Evolutionary conservation across 2,329 filamentous ascomycete species (phyloP).

Genomic region (Alternaria brassicicola): DNA sequence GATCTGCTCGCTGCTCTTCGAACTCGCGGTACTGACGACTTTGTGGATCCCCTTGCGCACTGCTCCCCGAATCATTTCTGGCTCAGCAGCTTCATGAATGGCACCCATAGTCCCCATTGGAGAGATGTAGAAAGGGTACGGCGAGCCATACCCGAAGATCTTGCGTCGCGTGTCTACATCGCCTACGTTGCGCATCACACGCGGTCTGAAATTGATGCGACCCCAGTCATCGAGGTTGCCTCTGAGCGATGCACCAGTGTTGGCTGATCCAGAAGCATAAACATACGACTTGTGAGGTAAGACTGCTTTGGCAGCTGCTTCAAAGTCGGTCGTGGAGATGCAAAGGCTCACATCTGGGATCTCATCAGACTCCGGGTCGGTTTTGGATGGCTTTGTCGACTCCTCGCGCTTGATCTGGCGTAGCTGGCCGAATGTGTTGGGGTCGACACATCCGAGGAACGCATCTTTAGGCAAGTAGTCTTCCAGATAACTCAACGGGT

Average conservation of each 20-base stretch:
- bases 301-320: constrained; percentile 39
- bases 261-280: constrained; percentile 46
- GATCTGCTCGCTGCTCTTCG: constrained; percentile 41
- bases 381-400: constrained; percentile 23
- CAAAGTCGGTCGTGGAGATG: constrained; percentile 42
- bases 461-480: constrained; percentile 38
- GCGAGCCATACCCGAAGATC: constrained; percentile 44
- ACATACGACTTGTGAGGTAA: constrained; percentile 43
- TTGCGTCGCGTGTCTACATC: constrained; percentile 37
- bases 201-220: constrained; percentile 45
- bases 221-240: constrained; percentile 44
- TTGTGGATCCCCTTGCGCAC: constrained; percentile 44
- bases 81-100: constrained; percentile 45
- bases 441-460: constrained; percentile 38
- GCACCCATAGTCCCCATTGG: constrained; percentile 48
- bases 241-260: constrained; percentile 39
- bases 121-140: constrained; percentile 49
- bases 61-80: constrained; percentile 45
- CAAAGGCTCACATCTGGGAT: constrained; percentile 41
- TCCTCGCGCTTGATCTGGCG: constrained; percentile 30
- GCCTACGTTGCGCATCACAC: constrained; percentile 46
- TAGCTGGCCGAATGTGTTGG: constrained; percentile 40
- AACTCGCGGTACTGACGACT: constrained; percentile 46
- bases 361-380: constrained; percentile 24
- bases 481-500: constrained; percentile 39